A percentile compares a stretch with the other conserved stretches of the same genome.
Evolutionary conservation across 2,329 filamentous ascomycete genomes (phyloP).

Genomic region (Coniochaeta sp.): DNA sequence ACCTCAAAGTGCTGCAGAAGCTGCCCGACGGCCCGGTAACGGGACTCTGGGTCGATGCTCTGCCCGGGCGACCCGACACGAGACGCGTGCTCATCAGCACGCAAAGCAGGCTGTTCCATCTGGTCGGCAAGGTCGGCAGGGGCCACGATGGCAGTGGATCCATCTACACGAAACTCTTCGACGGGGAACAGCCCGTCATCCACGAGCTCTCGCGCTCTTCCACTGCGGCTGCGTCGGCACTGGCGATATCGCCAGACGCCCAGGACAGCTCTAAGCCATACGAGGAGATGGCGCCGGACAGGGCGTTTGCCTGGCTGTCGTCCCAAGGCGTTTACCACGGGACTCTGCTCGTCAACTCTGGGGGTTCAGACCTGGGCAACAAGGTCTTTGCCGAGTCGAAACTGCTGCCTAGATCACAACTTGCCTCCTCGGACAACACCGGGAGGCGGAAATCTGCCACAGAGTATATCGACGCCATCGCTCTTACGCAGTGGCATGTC

Average conservation of each 20-base stretch:
- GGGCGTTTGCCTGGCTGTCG: slow-evolving; percentile 85
- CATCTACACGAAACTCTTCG: slow-evolving; percentile 82
- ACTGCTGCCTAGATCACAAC: slow-evolving; percentile 64
- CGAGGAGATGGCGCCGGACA: slow-evolving; percentile 54
- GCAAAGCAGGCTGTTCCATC: slow-evolving; percentile 68
- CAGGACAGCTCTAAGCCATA: slow-evolving; percentile 41
- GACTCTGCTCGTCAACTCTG: slow-evolving; percentile 57
- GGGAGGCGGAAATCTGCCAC: slow-evolving; percentile 58
- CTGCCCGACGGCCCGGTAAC: slow-evolving; percentile 76
- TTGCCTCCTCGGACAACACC: slow-evolving; percentile 60
- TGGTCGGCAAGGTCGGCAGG: slow-evolving; percentile 68
- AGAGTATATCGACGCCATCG: slow-evolving; percentile 71
- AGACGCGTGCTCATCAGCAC: slow-evolving; percentile 76
- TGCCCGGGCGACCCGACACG: slow-evolving; percentile 59
- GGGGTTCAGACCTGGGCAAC: slow-evolving; percentile 58
- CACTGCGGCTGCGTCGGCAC: slow-evolving; percentile 50
- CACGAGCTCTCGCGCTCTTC: slow-evolving; percentile 63
- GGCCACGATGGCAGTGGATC: slow-evolving; percentile 74
- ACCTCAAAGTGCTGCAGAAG: slow-evolving; percentile 76
- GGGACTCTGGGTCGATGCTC: slow-evolving; percentile 74
- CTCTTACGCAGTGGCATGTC: slow-evolving; percentile 90
- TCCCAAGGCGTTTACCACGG: slow-evolving; percentile 84
- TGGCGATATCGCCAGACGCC: slow-evolving; percentile 71
- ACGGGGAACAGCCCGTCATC: slow-evolving; percentile 70
- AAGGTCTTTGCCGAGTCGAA: slow-evolving; percentile 74